A percentile compares a stretch with the other conserved stretches of the same genome.
These are phyloP conservation scores for Arthrobotrys sinensis DNA, from an alignment of 2,329 filamentous ascomycete species.

Conservation along the genomic window DNA sequence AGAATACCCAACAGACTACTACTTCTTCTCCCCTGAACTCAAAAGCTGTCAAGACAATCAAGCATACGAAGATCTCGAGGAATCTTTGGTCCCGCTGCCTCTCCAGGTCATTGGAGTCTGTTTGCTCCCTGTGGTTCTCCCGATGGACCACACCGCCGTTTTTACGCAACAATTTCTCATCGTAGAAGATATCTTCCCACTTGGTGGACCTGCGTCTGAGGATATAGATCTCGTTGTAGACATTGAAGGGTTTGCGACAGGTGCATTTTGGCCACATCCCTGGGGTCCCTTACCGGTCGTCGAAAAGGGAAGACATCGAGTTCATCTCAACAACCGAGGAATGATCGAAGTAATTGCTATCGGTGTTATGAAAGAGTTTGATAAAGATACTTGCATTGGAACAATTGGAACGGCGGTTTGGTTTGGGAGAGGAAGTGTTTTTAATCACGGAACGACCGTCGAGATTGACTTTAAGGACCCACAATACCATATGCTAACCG, in stretches of 20 bases:
- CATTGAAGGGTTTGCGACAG: constrained; percentile 42
- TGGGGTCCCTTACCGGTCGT: constrained; percentile 46
- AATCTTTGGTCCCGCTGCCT: constrained; percentile 34
- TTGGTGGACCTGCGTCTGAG: constrained; percentile 3
- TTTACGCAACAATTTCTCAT: constrained; percentile 48
- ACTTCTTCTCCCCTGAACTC: constrained; percentile 39
- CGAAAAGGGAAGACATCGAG: constrained; percentile 30
- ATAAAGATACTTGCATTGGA: constrained; percentile 21
- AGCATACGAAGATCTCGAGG: constrained; percentile 23
- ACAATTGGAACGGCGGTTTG: constrained; percentile 37
- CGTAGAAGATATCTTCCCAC: constrained; percentile 44
- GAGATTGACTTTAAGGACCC: constrained; percentile 38
- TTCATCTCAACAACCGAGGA: constrained; percentile 34
- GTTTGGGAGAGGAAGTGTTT: constrained; percentile 45
- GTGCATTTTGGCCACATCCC: constrained; percentile 49
- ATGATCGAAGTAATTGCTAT: constrained; percentile 45
- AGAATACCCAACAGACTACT: background rate
- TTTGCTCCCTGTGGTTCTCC: constrained; percentile 41
- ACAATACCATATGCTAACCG: constrained; percentile 27
- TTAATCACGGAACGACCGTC: constrained; percentile 41
- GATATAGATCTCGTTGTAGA: constrained; percentile 54
- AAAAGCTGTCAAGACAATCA: constrained; percentile 37
- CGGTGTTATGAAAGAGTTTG: constrained; percentile 37
- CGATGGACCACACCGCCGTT: constrained; percentile 29
- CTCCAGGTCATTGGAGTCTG: constrained; percentile 35